Evolutionary conservation across 805 yeast genomes (phyloP), one percentile per base, ranked within the genome.

Genomic region (Cyberlindnera amylophila): DNA sequence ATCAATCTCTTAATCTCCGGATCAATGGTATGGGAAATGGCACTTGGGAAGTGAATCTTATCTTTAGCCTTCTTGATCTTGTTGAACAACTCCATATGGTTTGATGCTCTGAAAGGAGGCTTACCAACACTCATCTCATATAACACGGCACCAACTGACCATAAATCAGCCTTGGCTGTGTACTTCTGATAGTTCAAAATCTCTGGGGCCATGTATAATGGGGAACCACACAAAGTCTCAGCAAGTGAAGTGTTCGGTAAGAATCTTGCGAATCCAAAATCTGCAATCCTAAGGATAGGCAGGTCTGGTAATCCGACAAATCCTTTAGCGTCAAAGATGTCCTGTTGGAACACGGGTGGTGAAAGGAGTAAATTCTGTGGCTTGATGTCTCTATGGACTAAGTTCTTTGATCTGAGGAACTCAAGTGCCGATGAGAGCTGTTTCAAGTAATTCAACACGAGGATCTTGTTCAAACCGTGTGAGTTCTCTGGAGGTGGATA

Each of bases 181-280:
- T 93, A 93, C 64, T 89, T 93, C 61, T 93, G 97, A 58, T 87
- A 90, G 49, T 95, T 74, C 53, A 93, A 69, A 36, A 93, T 93
- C 65, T 93, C 99, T 0, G 99, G 99, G 0, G 99, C 99, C 99
- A 93, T 93, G 65, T 93, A 93, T 34, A 93, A 73, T 3, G 99
- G 99, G 10, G 96, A 87, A 1, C 99, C 99, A 71, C 99, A 93
- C 52, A 93, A 70, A 2, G 99, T 93, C 61, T 93, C 99, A 1
- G 98, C 98, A 77, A 93, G 72, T 2, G 96, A 82, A 2, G 97
- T 85, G 38, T 86, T 81, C 6, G 99, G 99, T 55, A 93, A 71
- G 59, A 90, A 86, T 48, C 98, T 74, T 5, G 99, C 99, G 67
- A 93, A 93, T 1, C 99, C 99, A 65, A 93, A 93, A 67, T 93